Evolutionary conservation across 2,329 filamentous ascomycete genomes (phyloP).

Genomic region (Fusarium tanahbumbuense): DNA sequence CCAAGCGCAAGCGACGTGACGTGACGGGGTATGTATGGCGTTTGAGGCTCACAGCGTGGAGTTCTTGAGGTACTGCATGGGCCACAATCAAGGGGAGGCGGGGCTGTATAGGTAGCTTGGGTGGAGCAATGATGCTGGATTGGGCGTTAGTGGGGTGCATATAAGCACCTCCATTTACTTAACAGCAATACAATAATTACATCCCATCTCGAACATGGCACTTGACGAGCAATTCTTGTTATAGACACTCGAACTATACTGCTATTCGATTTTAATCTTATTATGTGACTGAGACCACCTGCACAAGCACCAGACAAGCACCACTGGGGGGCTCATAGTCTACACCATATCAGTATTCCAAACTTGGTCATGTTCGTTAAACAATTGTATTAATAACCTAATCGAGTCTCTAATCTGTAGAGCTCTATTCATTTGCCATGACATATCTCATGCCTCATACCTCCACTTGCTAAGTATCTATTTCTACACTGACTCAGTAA

Average conservation of each 20-base stretch:
- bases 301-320: not conserved
- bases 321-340: not conserved
- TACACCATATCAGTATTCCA: not conserved
- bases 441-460: not conserved
- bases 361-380: not conserved
- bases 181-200: not conserved
- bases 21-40: conserved; percentile 21
- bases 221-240: not conserved
- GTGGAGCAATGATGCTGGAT: conserved; percentile 35
- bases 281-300: too few species aligned
- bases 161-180: not conserved
- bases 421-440: not conserved
- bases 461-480: not conserved
- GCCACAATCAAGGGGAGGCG: conserved; percentile 37
- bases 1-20: conserved; percentile 7
- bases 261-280: not conserved
- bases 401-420: conserved; percentile 6
- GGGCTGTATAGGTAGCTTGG: conserved; percentile 39
- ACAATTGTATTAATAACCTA: not conserved
- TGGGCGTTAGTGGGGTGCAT: conserved; percentile 28
- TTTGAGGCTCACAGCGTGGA: conserved; percentile 37
- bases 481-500: conserved; percentile 59
- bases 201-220: not conserved
- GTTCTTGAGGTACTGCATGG: conserved; percentile 34
- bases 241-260: not conserved